These are phyloP conservation scores for Hyaloperonospora arabidopsidis DNA, from an alignment of 352 stramenopile genomes.

Conservation along the genomic window DNA sequence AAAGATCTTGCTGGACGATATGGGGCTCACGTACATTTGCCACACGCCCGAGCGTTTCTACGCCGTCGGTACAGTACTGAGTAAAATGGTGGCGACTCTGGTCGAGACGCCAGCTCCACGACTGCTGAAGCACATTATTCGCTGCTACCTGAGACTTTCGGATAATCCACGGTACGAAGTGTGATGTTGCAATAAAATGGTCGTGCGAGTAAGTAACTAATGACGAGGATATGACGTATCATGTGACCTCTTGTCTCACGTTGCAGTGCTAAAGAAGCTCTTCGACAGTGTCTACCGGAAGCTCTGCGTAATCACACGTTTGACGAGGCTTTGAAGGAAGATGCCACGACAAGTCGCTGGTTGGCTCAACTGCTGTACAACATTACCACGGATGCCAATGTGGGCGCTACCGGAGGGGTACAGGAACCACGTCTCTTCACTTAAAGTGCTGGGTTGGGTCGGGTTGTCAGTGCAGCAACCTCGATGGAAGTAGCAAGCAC, in stretches of 20 bases:
- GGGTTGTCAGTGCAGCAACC: neutral
- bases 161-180: slow-evolving; percentile 51
- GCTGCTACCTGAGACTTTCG: slow-evolving; percentile 95
- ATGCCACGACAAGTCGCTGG: slow-evolving; percentile 95
- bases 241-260: slow-evolving; percentile 31
- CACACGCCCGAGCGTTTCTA: slow-evolving; percentile 93
- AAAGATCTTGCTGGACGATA: slow-evolving; percentile 98
- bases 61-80: slow-evolving; percentile 87
- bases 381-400: slow-evolving; percentile 43
- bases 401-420: slow-evolving; percentile 19
- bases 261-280: slow-evolving; percentile 89
- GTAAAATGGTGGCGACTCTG: slow-evolving; percentile 95
- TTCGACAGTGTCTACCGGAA: slow-evolving; percentile 92
- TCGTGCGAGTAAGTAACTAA: too few species aligned
- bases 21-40: slow-evolving; percentile 98
- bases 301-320: slow-evolving; percentile 94
- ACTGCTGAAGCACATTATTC: slow-evolving; percentile 98
- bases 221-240: neutral
- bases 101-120: slow-evolving; percentile 90
- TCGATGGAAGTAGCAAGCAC: neutral
- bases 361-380: slow-evolving; percentile 92
- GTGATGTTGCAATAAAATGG: too few species aligned
- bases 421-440: slow-evolving; percentile 27
- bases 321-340: slow-evolving; percentile 89
- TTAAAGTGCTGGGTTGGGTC: slow-evolving; percentile 7